Base-by-base conservation (phyloP, 768 basidiomycete species). In the Tricholoma sp. region DNA sequence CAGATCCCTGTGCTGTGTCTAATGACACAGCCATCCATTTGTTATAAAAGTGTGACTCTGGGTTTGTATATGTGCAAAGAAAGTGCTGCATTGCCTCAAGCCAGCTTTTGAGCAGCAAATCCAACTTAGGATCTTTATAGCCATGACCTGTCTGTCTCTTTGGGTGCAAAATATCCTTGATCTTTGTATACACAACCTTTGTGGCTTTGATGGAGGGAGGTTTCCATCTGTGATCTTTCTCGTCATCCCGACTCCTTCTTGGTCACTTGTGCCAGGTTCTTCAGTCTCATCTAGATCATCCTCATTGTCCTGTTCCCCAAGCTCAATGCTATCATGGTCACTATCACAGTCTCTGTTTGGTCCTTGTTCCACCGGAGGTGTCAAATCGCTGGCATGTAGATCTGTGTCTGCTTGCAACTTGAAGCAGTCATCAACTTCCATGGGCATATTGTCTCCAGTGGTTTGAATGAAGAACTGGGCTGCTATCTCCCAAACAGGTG, bases 21-120 rank as follows among this genome's bases (percentile, higher is more conserved):
- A 55, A 19, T 35, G 57, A 58, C 43, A 41, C 53, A 29, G 50
- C 39, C 29, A 52, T 51, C 49, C 58, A 55, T 59, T 52, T 50
- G 14, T 55, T 55, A 16, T 45, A 45, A 22, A 39, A 43, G 8
- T 5, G 9, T 18, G 54, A 59, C 6, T 34, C n/a, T 1, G 46
- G 45, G 24, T 50, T 43, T 8, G n/a, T 59, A 37, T 59, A 51
- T 22, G 21, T n/a, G 54, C 49, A 55, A 5, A 58, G 37, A 32
- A 59, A 58, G 3, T 8, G 35, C 52, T 54, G 39, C 53, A 58
- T 58, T 21, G 46, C 47, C 37, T 58, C 47, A 1, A 54, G 29
- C 27, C 37, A 29, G 14, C 53, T 50, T 29, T 11, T 2, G 14
- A 51, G 24, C 21, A 58, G 57, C 10, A 58, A 10, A 24, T 58